Percentiles rank a stretch among this genome's conserved stretches.
These are phyloP conservation scores for Sutorius eximius DNA, from an alignment of 1,284 basidiomycete genomes.

Conservation along the genomic window DNA sequence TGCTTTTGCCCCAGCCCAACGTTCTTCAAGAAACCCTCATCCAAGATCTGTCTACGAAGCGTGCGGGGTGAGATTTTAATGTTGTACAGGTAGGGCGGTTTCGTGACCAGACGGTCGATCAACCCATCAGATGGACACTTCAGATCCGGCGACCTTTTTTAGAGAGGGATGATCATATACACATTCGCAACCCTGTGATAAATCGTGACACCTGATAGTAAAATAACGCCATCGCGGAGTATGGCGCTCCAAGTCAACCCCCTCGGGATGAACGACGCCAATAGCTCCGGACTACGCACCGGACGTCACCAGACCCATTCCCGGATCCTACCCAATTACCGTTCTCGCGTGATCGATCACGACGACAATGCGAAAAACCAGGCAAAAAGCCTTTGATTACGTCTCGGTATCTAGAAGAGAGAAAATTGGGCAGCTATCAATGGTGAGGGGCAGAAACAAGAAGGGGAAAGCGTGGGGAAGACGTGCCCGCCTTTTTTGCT, in stretches of 20 bases:
- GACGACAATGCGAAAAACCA: not conserved
- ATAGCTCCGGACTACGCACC: slow-evolving; percentile 18
- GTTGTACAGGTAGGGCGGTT: slow-evolving; percentile 12
- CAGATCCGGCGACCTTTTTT: slow-evolving; percentile 23
- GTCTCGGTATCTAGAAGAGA: not conserved
- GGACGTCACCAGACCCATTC: not conserved
- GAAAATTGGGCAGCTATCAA: not conserved
- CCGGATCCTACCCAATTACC: slow-evolving; percentile 13
- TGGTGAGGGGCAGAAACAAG: not conserved
- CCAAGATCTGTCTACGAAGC: slow-evolving; percentile 11
- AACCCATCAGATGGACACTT: slow-evolving; percentile 22
- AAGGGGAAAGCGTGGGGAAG: slow-evolving; percentile 17
- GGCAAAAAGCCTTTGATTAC: not conserved
- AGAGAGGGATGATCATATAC: slow-evolving; percentile 12
- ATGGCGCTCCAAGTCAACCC: not conserved
- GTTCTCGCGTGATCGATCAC: not conserved
- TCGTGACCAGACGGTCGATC: slow-evolving; percentile 20
- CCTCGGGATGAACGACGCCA: slow-evolving; percentile 4
- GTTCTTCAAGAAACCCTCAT: slow-evolving; percentile 16
- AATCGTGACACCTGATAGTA: slow-evolving; percentile 17
- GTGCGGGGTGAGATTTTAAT: slow-evolving; percentile 28
- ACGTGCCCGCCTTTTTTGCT: slow-evolving; percentile 5
- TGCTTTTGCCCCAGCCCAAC: slow-evolving; percentile 14
- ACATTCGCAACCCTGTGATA: slow-evolving; percentile 17
- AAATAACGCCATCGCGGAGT: slow-evolving; percentile 27